Evolutionary conservation across 75 land plant species (phyloP).

Genomic region (Ceratopteris richardii): DNA sequence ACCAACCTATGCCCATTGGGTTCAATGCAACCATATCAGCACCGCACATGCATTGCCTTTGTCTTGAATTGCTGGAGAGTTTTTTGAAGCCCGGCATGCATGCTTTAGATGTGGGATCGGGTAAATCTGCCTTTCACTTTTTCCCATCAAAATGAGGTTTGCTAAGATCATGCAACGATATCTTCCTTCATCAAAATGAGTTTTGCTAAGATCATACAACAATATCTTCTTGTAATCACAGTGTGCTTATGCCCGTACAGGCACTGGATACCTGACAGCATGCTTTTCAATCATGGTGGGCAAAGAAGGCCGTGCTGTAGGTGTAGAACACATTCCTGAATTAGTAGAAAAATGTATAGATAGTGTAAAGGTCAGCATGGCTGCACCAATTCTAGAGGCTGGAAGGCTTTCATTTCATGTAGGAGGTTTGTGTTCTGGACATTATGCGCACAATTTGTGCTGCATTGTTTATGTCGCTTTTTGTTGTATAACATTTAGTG

Average conservation of each 20-base stretch:
- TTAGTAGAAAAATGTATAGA: constrained; percentile 29
- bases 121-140: no score
- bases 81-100: constrained; percentile 25
- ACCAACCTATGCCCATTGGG: constrained; percentile 20
- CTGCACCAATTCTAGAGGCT: constrained; percentile 21
- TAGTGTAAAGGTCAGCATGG: constrained; percentile 27
- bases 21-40: constrained; percentile 28
- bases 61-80: constrained; percentile 21
- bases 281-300: constrained; percentile 39
- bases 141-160: no score
- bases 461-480: no score
- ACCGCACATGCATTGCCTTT: constrained; percentile 31
- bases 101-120: constrained; percentile 32
- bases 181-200: no score
- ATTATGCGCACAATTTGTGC: neutral
- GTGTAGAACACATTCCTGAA: constrained; percentile 39
- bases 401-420: constrained; percentile 22
- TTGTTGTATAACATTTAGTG: neutral
- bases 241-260: neutral
- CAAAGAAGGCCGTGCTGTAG: constrained; percentile 27
- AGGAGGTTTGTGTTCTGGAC: neutral
- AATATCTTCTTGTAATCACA: no score
- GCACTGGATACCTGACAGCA: constrained; percentile 40
- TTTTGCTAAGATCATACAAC: no score
- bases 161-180: no score